Evolutionary conservation across 345 rosid genomes (phyloP), one percentile per base, ranked within the genome.

Genomic region (Arabidopsis thaliana): DNA sequence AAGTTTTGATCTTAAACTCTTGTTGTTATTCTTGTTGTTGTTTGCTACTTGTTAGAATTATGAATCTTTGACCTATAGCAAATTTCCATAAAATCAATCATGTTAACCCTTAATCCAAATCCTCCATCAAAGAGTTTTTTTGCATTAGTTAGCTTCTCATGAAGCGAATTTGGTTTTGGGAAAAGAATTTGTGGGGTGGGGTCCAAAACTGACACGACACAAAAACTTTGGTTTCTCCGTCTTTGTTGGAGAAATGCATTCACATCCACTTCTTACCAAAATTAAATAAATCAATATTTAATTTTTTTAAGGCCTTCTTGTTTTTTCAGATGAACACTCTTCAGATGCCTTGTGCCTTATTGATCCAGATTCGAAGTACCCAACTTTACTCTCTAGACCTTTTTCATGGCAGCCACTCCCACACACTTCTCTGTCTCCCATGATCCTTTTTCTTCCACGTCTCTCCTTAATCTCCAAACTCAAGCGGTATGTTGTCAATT

Each of bases 221-320:
- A 44, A 41, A 62, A 24, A 61, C 86, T 59, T 83, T 67, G 90
- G 65, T 79, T 80, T 83, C 88, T 86, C 90, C 90, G 88, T 80
- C 86, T 78, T 84, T 86, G 79, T 84, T 81, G 88, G 88, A 84
- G 82, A 58, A 51, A 60, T 38, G 63, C 80, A 74, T 52, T 45
- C 71, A 65, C 72, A 46, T 70, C 76, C 71, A 78, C 67, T 38
- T 77, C 80, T 69, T 69, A 28, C 4, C 12, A 25, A 34, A 24
- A 10, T 16, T 23, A 52, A 9, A 50, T 48, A 51, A 33, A 52
- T 30, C 8, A 22, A 1, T 8, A n/a, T 38, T 48, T 12, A 52
- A 68, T 67, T 67, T 44, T n/a, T 42, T 16, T 0, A 23, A 23
- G 23, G 11, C 55, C 5, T 32, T 32, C 23, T 65, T 25, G 41